These are phyloP conservation scores for Zygoascus flipseniorum DNA, from an alignment of 805 yeast genomes.

Conservation along the genomic window DNA sequence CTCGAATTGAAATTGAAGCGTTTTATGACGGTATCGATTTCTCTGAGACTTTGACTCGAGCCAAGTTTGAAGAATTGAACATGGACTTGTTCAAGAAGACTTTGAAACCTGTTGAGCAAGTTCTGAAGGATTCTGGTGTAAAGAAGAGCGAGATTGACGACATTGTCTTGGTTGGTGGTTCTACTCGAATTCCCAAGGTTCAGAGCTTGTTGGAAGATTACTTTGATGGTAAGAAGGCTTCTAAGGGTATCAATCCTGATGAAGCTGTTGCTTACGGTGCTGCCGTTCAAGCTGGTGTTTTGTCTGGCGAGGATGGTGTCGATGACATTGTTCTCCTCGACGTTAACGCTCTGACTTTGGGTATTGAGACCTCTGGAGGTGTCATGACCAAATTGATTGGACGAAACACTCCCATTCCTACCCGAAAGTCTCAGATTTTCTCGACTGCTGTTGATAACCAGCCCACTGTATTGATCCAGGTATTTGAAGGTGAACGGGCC, in stretches of 20 bases:
- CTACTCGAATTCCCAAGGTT: slow-evolving; percentile 98
- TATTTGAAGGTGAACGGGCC: slow-evolving; percentile 94
- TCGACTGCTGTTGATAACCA: slow-evolving; percentile 96
- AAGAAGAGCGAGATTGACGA: slow-evolving; percentile 84
- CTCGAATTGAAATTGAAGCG: slow-evolving; percentile 94
- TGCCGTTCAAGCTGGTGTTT: slow-evolving; percentile 97
- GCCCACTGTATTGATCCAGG: slow-evolving; percentile 90
- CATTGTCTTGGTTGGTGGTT: slow-evolving; percentile 97
- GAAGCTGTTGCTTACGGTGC: slow-evolving; percentile 99
- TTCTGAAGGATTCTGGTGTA: slow-evolving; percentile 85
- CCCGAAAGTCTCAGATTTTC: slow-evolving; percentile 89
- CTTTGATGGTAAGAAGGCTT: slow-evolving; percentile 92
- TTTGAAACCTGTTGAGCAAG: slow-evolving; percentile 92
- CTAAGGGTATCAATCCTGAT: slow-evolving; percentile 97
- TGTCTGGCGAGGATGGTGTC: slow-evolving; percentile 91
- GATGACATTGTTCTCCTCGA: slow-evolving; percentile 85
- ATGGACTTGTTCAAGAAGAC: slow-evolving; percentile 89
- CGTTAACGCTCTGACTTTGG: slow-evolving; percentile 88
- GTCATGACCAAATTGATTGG: slow-evolving; percentile 93
- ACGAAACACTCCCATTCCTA: slow-evolving; percentile 93
- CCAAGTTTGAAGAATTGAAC: slow-evolving; percentile 95
- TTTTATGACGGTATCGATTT: slow-evolving; percentile 92
- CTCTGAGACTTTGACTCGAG: slow-evolving; percentile 91
- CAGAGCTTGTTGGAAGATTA: slow-evolving; percentile 84
- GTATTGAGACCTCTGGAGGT: slow-evolving; percentile 97